Percentiles rank a stretch among this genome's conserved stretches.
These are phyloP conservation scores for Thecamonas trahens DNA, from an alignment of 78 protist genomes.

Conservation along the genomic window DNA sequence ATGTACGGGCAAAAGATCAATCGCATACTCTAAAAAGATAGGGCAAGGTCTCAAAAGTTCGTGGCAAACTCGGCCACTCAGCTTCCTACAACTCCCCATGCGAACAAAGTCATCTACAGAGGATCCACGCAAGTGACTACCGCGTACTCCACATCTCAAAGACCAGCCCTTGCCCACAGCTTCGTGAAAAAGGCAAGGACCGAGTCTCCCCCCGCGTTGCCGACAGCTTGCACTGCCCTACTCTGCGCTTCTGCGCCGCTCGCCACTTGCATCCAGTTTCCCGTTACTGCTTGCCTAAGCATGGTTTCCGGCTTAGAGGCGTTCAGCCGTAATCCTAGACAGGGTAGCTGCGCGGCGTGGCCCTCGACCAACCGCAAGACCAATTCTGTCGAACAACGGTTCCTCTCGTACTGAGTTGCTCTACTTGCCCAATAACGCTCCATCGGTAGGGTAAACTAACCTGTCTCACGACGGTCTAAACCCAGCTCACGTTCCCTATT, in stretches of 20 bases:
- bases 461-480: slow-evolving; percentile 91
- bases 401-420: slow-evolving; percentile 75
- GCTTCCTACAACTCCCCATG: slow-evolving; percentile 14
- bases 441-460: slow-evolving; percentile 75
- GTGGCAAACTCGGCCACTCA: slow-evolving; percentile 1
- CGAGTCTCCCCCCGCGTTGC: background rate
- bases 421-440: slow-evolving; percentile 26
- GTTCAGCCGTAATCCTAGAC: slow-evolving; percentile 59
- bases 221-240: background rate
- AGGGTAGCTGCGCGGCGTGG: slow-evolving; percentile 51
- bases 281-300: background rate
- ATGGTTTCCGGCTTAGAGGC: slow-evolving; percentile 66
- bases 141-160: background rate
- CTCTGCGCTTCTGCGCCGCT: background rate
- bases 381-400: slow-evolving; percentile 53
- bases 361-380: slow-evolving; percentile 32
- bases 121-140: background rate
- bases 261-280: background rate
- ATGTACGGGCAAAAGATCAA: too few species aligned
- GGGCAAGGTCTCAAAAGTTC: background rate
- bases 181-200: background rate
- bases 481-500: slow-evolving; percentile 88
- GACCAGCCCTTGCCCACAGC: background rate
- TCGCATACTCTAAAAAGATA: too few species aligned
- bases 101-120: slow-evolving; percentile 28